Evolutionary conservation across 1,139 yeast species (phyloP), one percentile per base, ranked within the genome.

Genomic region (Candida tropicalis): DNA sequence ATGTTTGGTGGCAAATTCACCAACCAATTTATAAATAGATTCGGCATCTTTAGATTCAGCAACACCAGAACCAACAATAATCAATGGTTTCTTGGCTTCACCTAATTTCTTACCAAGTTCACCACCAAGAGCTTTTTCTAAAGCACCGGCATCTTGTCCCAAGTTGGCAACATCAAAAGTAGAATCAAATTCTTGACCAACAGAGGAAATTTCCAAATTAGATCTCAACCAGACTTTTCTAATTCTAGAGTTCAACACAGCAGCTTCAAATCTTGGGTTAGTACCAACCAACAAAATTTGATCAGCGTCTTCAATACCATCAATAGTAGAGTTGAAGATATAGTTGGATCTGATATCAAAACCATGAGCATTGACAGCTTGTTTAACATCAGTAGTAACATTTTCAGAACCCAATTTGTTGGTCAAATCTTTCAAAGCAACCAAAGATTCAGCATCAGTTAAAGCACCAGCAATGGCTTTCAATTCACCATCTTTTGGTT

Each of bases 191-290:
- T 73, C 65, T 67, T 84, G 84, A 57, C 96, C 96, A 53, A 88
- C 79, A 40, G 82, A 82, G 50, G 83, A 82, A 50, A 88, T 69
- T 58, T 79, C 82, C 59, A 84, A 74, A 56, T 79, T 73, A 40
- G 84, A 78, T 55, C 85, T 73, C 60, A 88, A 75, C 95, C 95
- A 88, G 48, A 79, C 83, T 64, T 84, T 85, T 73, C 96, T 82
- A 54, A 88, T 84, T 69, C 96, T 81, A 35, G 95, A 81, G 63
- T 88, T 88, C 57, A 88, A 76, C 12, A 87, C 95, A 35, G 96
- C 90, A 47, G 96, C 96, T 70, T 88, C 96, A 59, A 81, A 90
- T 63, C 96, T 81, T 54, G 96, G 95, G 72, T 88, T 88, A 41
- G 95, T 82, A 50, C 96, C 96, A 46, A 87, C 77, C 54, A 87